phyloP scores from a whole-genome alignment of 345 rosid species.

The Pistacia atlantica region DNA sequence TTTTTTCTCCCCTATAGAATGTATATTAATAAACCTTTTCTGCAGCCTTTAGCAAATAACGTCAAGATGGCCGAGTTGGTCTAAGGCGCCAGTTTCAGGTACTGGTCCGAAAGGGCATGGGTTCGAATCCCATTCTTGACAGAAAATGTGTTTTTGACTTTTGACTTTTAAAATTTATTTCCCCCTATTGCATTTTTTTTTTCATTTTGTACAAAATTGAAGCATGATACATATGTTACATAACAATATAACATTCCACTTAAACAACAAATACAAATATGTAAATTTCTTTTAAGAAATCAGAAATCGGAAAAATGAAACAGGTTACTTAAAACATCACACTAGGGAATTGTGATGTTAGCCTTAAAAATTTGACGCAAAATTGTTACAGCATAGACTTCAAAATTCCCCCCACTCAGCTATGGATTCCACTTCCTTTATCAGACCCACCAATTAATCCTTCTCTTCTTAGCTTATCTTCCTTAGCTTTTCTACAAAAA shows the following conservation, averaged over 20 bases:
- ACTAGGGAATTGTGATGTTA: too few species aligned
- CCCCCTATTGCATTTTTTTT: background rate
- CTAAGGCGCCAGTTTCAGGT: slow-evolving; percentile 98
- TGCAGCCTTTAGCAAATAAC: background rate
- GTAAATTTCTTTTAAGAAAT: background rate
- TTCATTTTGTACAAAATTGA: slow-evolving; percentile 36
- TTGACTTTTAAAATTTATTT: too few species aligned
- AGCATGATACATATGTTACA: background rate
- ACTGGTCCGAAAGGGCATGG: slow-evolving; percentile 96
- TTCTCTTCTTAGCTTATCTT: slow-evolving; percentile 87
- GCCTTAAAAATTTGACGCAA: background rate
- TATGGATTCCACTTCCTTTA: slow-evolving; percentile 40
- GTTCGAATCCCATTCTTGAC: slow-evolving; percentile 98
- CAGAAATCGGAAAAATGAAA: background rate
- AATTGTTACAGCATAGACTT: background rate
- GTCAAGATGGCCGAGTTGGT: slow-evolving; percentile 99
- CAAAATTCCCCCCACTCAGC: background rate
- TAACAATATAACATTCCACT: background rate
- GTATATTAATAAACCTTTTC: background rate
- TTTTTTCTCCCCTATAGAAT: too few species aligned
- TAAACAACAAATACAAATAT: background rate
- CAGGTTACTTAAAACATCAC: too few species aligned
- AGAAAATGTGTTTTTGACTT: background rate
- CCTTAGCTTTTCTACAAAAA: slow-evolving; percentile 90
- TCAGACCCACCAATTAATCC: slow-evolving; percentile 56